Evolutionary conservation across 495 filamentous ascomycete species (phyloP), one percentile per base, ranked within the genome.

Genomic region (Hypoxylon intermedium): DNA sequence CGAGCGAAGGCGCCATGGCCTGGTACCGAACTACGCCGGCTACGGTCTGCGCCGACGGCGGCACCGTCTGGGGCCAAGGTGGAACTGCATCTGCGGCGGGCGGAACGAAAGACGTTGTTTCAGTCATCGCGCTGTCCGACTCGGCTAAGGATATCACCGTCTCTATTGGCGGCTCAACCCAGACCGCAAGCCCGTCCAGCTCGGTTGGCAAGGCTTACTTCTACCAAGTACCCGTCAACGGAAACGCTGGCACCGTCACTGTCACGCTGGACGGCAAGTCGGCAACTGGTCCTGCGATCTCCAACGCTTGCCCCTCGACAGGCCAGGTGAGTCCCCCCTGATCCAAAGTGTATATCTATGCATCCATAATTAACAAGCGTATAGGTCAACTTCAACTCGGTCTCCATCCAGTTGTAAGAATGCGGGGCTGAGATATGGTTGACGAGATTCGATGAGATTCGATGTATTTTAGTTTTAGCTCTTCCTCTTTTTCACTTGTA

Each of bases 21-120:
- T 91, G 88, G 88, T 91, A 91, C 69, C 85, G 88, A 5, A 79
- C 74, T 2, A 75, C 74, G 1, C 72, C 77, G 0, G 74, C 66
- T 2, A 37, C 52, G 5, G 63, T 68, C 3, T 73, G 71, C 19
- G 11, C 44, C 5, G 65, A 75, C n/a, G 62, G 73, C 3, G 74
- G 77, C 77, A 75, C 70, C 5, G 70, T 71, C 30, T 82, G 79
- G 73, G 76, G 76, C 11, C 76, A 80, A 36, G 77, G 79, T 2
- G 77, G 75, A 31, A 65, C 50, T 5, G 70, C 68, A 9, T 71
- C 72, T 5, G 79, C 77, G 0, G 58, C 72, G 0, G 43, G 65
- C 9, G 78, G 76, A 16, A 72, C 76, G 2, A 68, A 75, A 45
- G 80, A 84, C 30, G 74, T 76, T 9, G 54, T 84, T 6, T 82